Percentiles rank a stretch among this genome's conserved stretches.
phyloP scores from a whole-genome alignment of 768 basidiomycete genomes.

The Russula olivacea region DNA sequence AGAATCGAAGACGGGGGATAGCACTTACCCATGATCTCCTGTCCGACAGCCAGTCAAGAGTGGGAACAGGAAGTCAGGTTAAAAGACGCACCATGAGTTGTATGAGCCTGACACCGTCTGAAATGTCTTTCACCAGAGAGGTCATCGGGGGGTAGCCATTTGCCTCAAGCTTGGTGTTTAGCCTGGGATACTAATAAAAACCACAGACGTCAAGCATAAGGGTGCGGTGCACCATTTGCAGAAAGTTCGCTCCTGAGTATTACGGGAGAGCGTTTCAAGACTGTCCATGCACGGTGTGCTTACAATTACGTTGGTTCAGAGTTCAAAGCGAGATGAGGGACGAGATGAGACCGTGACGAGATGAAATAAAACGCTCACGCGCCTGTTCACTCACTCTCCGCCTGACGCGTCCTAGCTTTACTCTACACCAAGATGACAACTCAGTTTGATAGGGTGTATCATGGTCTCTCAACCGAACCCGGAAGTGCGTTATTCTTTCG shows the following conservation, averaged over 20 bases:
- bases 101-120: slow-evolving; percentile 91
- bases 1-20: slow-evolving; percentile 7
- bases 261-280: slow-evolving; percentile 53
- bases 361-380: slow-evolving; percentile 2
- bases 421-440: slow-evolving; percentile 48
- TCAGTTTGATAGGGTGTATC: slow-evolving; percentile 83
- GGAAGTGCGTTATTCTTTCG: slow-evolving; percentile 64
- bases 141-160: slow-evolving; percentile 82
- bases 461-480: slow-evolving; percentile 60
- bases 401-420: slow-evolving; percentile 18
- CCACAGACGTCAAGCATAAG: slow-evolving; percentile 16
- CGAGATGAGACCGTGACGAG: background rate
- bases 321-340: background rate
- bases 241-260: slow-evolving; percentile 58
- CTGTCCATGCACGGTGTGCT: slow-evolving; percentile 40
- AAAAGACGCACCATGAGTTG: slow-evolving; percentile 71
- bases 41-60: slow-evolving; percentile 12
- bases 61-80: background rate
- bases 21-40: slow-evolving; percentile 93
- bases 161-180: slow-evolving; percentile 90
- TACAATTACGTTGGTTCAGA: too few species aligned
- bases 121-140: slow-evolving; percentile 84
- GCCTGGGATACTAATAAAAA: slow-evolving; percentile 45
- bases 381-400: slow-evolving; percentile 25
- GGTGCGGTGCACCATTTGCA: slow-evolving; percentile 69